Conservation (phyloP, 768 basidiomycete genomes). For the Lactarius indigo region DNA sequence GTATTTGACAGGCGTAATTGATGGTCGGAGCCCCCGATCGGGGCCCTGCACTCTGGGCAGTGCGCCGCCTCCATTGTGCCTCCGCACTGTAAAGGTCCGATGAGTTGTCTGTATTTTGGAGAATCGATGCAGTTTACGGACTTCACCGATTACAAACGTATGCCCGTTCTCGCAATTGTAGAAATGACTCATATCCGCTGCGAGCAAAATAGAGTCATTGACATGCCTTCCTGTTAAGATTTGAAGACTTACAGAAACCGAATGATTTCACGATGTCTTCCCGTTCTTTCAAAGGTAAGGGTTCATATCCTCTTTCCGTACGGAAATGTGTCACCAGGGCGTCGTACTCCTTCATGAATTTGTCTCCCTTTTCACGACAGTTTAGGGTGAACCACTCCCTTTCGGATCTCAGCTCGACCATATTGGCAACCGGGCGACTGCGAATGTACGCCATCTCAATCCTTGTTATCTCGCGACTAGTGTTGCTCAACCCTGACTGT, state of each 20-base stretch:
- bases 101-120: slow-evolving; percentile 2
- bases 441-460: slow-evolving; percentile 27
- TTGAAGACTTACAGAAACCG: slow-evolving; percentile 27
- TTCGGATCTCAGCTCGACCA: slow-evolving; percentile 24
- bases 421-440: slow-evolving; percentile 24
- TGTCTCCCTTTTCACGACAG: slow-evolving; percentile 27
- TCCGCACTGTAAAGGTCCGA: slow-evolving; percentile 45
- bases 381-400: slow-evolving; percentile 31
- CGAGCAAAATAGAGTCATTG: neutral
- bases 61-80: slow-evolving; percentile 45
- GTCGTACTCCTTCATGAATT: slow-evolving; percentile 27
- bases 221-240: neutral
- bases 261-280: slow-evolving; percentile 32
- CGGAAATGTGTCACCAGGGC: slow-evolving; percentile 24
- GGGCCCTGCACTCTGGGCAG: slow-evolving; percentile 58
- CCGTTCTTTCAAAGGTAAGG: slow-evolving; percentile 29
- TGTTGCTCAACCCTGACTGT: neutral
- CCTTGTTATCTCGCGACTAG: neutral
- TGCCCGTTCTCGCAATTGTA: slow-evolving; percentile 52
- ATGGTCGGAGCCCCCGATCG: slow-evolving; percentile 50
- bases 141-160: slow-evolving; percentile 56
- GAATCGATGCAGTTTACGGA: slow-evolving; percentile 29
- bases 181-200: slow-evolving; percentile 33
- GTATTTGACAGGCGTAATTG: slow-evolving; percentile 42
- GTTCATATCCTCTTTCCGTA: slow-evolving; percentile 25